Base-by-base conservation (phyloP, 129 eudicot species). In the Flaveria brownii region DNA sequence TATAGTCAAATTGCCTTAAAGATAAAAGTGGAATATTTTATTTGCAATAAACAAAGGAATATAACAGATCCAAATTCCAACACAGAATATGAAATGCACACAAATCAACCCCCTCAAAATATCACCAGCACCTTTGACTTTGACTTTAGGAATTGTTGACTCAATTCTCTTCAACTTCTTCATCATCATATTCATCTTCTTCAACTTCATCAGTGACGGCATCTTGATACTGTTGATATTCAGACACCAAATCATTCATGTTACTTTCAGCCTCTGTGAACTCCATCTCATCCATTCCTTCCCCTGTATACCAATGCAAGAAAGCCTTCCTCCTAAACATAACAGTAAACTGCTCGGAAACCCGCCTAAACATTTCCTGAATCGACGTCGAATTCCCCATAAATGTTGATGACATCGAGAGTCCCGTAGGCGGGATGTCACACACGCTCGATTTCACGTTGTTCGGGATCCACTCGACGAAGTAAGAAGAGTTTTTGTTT, bases 271-370 rank as follows among this genome's bases (percentile, higher is more conserved):
- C 93, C 78, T 88, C 93, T 0, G 88, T 88, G 67, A 87, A 88
- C 43, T 88, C 92, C 92, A 88, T 88, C 78, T 88, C 92, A 28
- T 88, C 92, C 89, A 88, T 88, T 23, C 91, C 91, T 80, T 87
- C 91, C 22, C 85, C 91, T 0, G 88, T 87, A 39, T 87, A 87
- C 91, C 91, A 87, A 80, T 87, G 91, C 91, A 87, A 82, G 78
- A 87, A 87, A 51, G 91, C 91, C 77, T 87, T 87, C 74, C 91
- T 82, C 80, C 88, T 82, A 55, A 87, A 87, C 91, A 87, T 87
- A 7, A 84, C 94, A 4, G 90, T 88, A 33, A 88, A 88, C 78
- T 88, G 94, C 84, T 88, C 94, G 36, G 90, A 86, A 49, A 89
- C 95, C 41, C 91, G 76, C 71, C 95, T 49, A 67, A 89, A 86